Evolutionary conservation across 345 rosid species (phyloP), one percentile per base, ranked within the genome.

Genomic region (Gynandropsis gynandra): DNA sequence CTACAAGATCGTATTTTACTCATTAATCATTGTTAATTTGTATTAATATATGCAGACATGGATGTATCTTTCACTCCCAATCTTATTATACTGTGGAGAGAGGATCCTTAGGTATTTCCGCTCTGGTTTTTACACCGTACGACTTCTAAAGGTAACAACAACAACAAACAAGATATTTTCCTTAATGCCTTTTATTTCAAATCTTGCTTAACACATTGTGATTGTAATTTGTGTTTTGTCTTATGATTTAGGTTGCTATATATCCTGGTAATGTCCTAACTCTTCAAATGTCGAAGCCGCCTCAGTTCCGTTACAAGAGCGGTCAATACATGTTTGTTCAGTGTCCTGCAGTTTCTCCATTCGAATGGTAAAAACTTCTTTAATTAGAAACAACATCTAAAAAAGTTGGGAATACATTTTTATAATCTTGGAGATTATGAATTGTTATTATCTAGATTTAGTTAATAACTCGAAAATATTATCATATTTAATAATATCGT

Each of bases 321-420:
- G 98, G 98, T 50, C 98, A 92, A 58, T 92, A 92, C 79, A 92
- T 92, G 95, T 92, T 92, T 32, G 88, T 92, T 24, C 96, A 92
- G 24, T 92, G 98, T 65, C 97, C 98, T 54, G 93, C 90, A n/a
- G 81, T 92, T 73, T 92, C 98, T 21, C 94, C 96, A 43, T 92
- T 92, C 49, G 98, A 92, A 51, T 92, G 98, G 98, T 85, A 71
- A 64, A 66, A 27, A 4, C 5, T 37, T 2, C 29, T 24, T 24
- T 24, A 46, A 16, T 35, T n/a, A 5, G 4, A 1, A 1, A 31
- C 4, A 37, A 8, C 4, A 37, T 7, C 45, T 4, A 4, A 15
- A 15, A 15, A 18, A n/a, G n/a, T n/a, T n/a, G n/a, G n/a, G n/a
- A n/a, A n/a, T n/a, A n/a, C n/a, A n/a, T n/a, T n/a, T n/a, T n/a